These are phyloP conservation scores for Xanthoconium stramineum DNA, from an alignment of 768 basidiomycete genomes.

Conservation along the genomic window DNA sequence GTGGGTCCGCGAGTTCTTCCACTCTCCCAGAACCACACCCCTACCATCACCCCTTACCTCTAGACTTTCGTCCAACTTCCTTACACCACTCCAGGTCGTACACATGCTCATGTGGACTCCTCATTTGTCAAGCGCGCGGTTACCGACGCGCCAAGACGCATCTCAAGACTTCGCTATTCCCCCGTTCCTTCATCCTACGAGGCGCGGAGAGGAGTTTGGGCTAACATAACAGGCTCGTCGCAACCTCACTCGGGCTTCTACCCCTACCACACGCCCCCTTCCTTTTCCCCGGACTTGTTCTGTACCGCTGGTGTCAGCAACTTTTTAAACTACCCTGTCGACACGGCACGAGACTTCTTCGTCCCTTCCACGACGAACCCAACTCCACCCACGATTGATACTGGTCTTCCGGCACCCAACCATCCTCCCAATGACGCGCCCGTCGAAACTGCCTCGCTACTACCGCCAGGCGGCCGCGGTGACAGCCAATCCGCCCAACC, in stretches of 20 bases:
- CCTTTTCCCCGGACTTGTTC: not conserved
- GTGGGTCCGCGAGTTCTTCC: not conserved
- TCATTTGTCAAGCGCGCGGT: not conserved
- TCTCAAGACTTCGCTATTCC: not conserved
- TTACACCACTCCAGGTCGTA: not conserved
- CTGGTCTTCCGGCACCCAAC: not conserved
- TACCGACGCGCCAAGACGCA: not conserved
- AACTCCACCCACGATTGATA: not conserved
- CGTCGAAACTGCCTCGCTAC: not conserved
- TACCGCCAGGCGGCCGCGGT: not conserved
- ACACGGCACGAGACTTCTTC: not conserved
- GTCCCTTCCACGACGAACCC: not conserved
- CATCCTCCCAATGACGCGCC: not conserved
- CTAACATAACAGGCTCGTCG: not conserved
- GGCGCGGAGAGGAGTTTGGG: too few species aligned
- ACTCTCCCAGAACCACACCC: not conserved
- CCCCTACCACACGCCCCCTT: not conserved
- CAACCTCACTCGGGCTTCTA: not conserved
- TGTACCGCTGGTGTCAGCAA: not conserved
- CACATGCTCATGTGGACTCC: not conserved
- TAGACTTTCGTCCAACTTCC: not conserved
- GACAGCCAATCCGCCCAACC: not conserved
- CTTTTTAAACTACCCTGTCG: not conserved
- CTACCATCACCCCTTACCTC: too few species aligned
- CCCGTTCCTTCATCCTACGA: rapidly evolving